These are phyloP conservation scores for Lathyrus tuberosus DNA, from an alignment of 306 rosid genomes.

Conservation along the genomic window DNA sequence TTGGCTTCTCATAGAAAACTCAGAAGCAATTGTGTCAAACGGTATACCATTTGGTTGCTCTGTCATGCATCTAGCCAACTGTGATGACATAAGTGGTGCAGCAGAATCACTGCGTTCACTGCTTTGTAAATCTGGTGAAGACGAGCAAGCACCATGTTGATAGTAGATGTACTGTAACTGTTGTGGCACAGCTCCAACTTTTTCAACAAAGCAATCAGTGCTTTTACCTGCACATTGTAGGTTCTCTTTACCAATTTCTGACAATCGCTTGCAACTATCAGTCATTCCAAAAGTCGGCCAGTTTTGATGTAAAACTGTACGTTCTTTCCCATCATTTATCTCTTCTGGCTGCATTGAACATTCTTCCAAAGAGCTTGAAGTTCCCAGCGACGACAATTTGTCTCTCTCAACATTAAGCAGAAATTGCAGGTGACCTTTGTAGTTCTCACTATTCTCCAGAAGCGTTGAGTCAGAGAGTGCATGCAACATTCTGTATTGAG, in stretches of 20 bases:
- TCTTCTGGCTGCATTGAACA: constrained; percentile 41
- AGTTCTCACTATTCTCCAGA: constrained; percentile 50
- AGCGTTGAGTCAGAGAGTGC: constrained; percentile 59
- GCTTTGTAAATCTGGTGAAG: constrained; percentile 47
- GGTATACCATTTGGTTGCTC: constrained; percentile 40
- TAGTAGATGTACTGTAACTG: constrained; percentile 46
- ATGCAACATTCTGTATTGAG: constrained; percentile 53
- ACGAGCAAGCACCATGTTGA: constrained; percentile 39
- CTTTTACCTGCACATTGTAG: constrained; percentile 36
- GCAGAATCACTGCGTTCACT: constrained; percentile 32
- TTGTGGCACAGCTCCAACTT: constrained; percentile 40
- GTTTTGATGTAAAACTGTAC: constrained; percentile 39
- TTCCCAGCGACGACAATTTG: constrained; percentile 41
- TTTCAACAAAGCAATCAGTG: constrained; percentile 39
- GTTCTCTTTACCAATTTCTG: constrained; percentile 42
- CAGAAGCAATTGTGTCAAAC: constrained; percentile 41
- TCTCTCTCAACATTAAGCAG: constrained; percentile 41
- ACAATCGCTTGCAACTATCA: constrained; percentile 31
- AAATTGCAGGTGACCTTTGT: constrained; percentile 40
- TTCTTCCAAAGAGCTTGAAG: constrained; percentile 51
- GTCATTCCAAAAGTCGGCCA: constrained; percentile 34
- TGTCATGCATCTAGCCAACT: constrained; percentile 37
- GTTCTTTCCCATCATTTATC: constrained; percentile 39
- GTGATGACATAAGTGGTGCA: constrained; percentile 40
- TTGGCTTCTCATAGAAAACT: constrained; percentile 50